phyloP scores from a whole-genome alignment of 805 yeast species.

The Cyberlindnera lachancei region DNA sequence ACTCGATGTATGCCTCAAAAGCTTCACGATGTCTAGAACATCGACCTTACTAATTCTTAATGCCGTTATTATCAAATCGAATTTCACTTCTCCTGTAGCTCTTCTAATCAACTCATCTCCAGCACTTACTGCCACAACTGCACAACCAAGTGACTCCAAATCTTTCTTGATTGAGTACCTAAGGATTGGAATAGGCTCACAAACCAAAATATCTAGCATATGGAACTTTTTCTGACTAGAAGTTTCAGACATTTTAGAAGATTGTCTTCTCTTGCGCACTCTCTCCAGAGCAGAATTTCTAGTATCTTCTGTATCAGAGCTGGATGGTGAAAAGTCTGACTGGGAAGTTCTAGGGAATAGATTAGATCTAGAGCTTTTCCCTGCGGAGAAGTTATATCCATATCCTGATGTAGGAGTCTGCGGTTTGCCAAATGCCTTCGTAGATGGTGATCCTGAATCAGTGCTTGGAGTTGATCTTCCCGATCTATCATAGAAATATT shows the following conservation, averaged over 20 bases:
- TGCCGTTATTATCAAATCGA: slow-evolving; percentile 78
- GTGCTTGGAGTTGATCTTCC: slow-evolving; percentile 30
- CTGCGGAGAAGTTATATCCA: slow-evolving; percentile 8
- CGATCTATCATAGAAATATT: slow-evolving; percentile 18
- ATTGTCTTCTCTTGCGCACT: slow-evolving; percentile 47
- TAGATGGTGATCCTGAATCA: slow-evolving; percentile 23
- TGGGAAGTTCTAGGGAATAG: slow-evolving; percentile 19
- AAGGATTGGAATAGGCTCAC: slow-evolving; percentile 83
- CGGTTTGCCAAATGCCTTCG: slow-evolving; percentile 14
- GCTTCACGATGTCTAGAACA: slow-evolving; percentile 68
- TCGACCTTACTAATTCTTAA: slow-evolving; percentile 58
- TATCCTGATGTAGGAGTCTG: slow-evolving; percentile 15
- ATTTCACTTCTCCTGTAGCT: slow-evolving; percentile 75
- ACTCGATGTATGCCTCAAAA: slow-evolving; percentile 68
- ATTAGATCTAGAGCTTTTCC: slow-evolving; percentile 15
- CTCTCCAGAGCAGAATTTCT: slow-evolving; percentile 41
- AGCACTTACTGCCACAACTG: slow-evolving; percentile 65
- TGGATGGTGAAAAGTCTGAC: slow-evolving; percentile 40
- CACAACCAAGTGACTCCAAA: slow-evolving; percentile 66
- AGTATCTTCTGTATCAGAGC: slow-evolving; percentile 62
- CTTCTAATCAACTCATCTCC: slow-evolving; percentile 81
- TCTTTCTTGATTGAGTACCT: slow-evolving; percentile 58
- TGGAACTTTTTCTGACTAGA: slow-evolving; percentile 20
- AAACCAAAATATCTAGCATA: slow-evolving; percentile 60
- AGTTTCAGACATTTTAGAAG: slow-evolving; percentile 29